phyloP scores from a whole-genome alignment of 306 rosid species.

The Rosa lucieae region DNA sequence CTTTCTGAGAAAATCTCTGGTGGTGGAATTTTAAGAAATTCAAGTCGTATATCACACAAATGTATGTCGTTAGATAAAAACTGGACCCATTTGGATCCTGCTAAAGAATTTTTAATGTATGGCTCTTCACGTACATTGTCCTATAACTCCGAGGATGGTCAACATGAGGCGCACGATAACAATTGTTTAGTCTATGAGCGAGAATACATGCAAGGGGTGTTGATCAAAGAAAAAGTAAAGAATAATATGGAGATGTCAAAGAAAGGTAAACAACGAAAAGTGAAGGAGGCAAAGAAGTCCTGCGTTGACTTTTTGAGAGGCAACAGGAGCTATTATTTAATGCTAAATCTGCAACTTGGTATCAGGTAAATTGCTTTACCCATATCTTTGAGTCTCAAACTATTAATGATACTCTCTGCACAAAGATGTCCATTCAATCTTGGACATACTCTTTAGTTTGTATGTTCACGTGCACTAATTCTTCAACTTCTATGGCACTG shows the following conservation, averaged over 20 bases:
- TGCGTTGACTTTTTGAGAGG: constrained; percentile 34
- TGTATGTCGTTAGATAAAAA: constrained; percentile 40
- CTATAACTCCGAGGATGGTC: constrained; percentile 38
- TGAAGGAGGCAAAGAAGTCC: constrained; percentile 50
- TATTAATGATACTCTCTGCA: background rate
- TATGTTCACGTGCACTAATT: background rate
- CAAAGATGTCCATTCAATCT: background rate
- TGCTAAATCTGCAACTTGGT: constrained; percentile 63
- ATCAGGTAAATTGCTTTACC: constrained; percentile 44
- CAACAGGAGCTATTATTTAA: constrained; percentile 41
- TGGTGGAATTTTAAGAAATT: constrained; percentile 43
- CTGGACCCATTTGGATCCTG: constrained; percentile 31
- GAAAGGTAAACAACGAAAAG: constrained; percentile 46
- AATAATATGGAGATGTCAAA: constrained; percentile 37
- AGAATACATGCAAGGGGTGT: constrained; percentile 95
- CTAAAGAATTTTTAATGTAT: constrained; percentile 31
- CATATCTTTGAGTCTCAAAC: background rate
- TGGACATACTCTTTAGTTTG: background rate
- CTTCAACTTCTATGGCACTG: background rate
- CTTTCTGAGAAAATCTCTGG: constrained; percentile 49
- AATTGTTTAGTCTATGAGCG: constrained; percentile 52
- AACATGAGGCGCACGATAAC: constrained; percentile 36
- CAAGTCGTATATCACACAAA: constrained; percentile 47
- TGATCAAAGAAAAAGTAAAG: constrained; percentile 62
- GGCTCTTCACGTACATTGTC: constrained; percentile 35